Evolutionary conservation across 495 filamentous ascomycete genomes (phyloP).

Genomic region (Penicillium angulare): DNA sequence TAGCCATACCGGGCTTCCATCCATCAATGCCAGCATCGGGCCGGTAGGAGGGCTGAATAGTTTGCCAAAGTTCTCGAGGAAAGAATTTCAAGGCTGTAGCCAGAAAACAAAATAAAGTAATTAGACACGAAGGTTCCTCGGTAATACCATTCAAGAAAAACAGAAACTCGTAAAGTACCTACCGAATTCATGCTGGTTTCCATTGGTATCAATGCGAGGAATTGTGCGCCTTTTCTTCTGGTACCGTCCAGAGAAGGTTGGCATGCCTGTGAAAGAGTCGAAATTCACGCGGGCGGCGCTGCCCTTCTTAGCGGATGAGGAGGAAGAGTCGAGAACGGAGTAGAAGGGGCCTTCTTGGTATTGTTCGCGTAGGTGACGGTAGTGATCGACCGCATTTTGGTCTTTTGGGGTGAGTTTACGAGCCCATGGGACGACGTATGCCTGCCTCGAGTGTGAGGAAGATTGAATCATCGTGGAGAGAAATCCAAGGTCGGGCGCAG

Average conservation of each 20-base stretch:
- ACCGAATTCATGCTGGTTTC: constrained; percentile 26
- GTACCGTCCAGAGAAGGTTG: constrained; percentile 55
- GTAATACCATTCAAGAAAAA: no score
- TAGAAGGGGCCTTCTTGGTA: constrained; percentile 59
- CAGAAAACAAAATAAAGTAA: not conserved
- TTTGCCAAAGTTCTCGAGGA: constrained; percentile 54
- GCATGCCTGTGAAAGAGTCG: constrained; percentile 61
- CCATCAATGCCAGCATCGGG: constrained; percentile 34
- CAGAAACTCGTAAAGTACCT: constrained; percentile 43
- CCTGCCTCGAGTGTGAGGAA: constrained; percentile 15
- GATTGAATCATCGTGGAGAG: not conserved
- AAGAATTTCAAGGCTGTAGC: constrained; percentile 53
- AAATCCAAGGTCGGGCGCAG: not conserved
- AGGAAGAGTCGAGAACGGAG: constrained; percentile 50
- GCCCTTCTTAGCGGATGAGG: constrained; percentile 41
- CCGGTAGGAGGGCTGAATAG: constrained; percentile 48
- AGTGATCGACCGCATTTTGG: constrained; percentile 41
- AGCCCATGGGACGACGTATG: constrained; percentile 36
- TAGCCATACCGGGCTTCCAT: constrained; percentile 20
- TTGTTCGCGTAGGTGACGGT: constrained; percentile 48
- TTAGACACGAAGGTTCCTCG: no score
- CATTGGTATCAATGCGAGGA: constrained; percentile 41
- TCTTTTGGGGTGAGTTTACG: constrained; percentile 33
- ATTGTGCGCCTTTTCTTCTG: constrained; percentile 51
- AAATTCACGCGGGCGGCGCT: constrained; percentile 39